These are phyloP conservation scores for Pythium myriotylum DNA, from an alignment of 352 stramenopile species.

Conservation along the genomic window DNA sequence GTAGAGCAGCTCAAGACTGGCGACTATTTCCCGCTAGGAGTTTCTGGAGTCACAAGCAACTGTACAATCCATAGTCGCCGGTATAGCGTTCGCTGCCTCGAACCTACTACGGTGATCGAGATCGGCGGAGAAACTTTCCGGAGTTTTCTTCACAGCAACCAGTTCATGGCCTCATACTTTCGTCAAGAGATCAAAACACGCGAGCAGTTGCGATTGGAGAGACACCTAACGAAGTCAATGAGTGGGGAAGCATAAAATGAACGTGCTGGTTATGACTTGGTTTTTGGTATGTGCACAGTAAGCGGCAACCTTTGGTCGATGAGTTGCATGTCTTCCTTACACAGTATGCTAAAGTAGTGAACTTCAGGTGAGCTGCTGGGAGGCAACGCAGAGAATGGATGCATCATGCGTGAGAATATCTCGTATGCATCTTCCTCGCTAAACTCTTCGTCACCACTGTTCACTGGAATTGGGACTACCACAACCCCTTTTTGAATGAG, in stretches of 20 bases:
- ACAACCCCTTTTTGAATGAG: constrained; percentile 55
- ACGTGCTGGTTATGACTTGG: background rate
- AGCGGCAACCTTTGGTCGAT: constrained; percentile 45
- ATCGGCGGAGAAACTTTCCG: constrained; percentile 83
- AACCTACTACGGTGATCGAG: constrained; percentile 73
- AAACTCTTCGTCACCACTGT: constrained; percentile 23
- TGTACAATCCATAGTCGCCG: constrained; percentile 73
- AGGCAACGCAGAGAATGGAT: constrained; percentile 45
- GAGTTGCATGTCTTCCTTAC: constrained; percentile 37
- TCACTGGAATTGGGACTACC: constrained; percentile 38
- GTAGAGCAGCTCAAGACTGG: constrained; percentile 72
- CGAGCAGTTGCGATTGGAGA: constrained; percentile 63
- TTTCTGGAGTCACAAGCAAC: constrained; percentile 64
- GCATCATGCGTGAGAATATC: constrained; percentile 45
- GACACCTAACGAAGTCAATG: constrained; percentile 34
- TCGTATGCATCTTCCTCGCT: constrained; percentile 28
- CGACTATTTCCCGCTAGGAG: constrained; percentile 82
- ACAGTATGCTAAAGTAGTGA: constrained; percentile 50
- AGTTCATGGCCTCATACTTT: constrained; percentile 84
- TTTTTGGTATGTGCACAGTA: constrained; percentile 7
- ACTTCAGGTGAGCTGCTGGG: constrained; percentile 47
- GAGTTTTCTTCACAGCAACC: constrained; percentile 82
- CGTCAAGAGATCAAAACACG: constrained; percentile 68
- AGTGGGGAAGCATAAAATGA: background rate
- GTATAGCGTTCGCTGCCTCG: constrained; percentile 70